Evolutionary conservation across 805 yeast species (phyloP).

Genomic region (Hanseniaspora pseudoguilliermondii): DNA sequence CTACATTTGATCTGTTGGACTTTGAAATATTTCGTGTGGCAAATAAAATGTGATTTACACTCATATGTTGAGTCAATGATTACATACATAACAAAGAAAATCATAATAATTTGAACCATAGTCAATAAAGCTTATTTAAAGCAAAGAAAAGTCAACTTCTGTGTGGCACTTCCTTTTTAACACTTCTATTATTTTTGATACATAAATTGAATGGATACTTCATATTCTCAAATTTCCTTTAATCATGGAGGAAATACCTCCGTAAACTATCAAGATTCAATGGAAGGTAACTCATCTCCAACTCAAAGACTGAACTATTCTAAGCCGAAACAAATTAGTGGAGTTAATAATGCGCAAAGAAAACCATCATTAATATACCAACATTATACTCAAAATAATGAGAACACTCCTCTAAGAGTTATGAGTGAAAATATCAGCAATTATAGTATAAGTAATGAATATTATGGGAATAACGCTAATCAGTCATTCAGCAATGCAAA

Average conservation of each 20-base stretch:
- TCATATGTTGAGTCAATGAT: too few species aligned
- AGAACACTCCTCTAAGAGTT: neutral
- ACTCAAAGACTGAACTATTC: neutral
- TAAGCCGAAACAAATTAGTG: neutral
- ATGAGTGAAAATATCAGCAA: slow-evolving; percentile 1
- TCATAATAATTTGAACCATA: too few species aligned
- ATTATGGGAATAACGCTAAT: neutral
- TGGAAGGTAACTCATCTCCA: slow-evolving; percentile 5
- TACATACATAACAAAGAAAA: too few species aligned
- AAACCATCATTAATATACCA: slow-evolving; percentile 11
- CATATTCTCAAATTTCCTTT: slow-evolving; percentile 3
- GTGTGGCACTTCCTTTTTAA: neutral
- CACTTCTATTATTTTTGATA: neutral
- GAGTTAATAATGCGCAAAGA: neutral
- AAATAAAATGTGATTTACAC: too few species aligned
- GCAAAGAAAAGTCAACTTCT: too few species aligned
- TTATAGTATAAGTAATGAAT: neutral
- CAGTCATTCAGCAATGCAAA: slow-evolving; percentile 2
- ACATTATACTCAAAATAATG: neutral
- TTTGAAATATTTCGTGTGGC: too few species aligned
- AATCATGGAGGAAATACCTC: slow-evolving; percentile 7
- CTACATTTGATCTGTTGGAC: too few species aligned
- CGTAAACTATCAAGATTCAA: slow-evolving; percentile 3
- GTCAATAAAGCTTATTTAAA: too few species aligned
- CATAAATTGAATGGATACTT: neutral